A percentile compares a stretch with the other conserved stretches of the same genome.
Evolutionary conservation across 805 yeast species (phyloP).

Genomic region (Sugiyamaella boreocaroliniensis): DNA sequence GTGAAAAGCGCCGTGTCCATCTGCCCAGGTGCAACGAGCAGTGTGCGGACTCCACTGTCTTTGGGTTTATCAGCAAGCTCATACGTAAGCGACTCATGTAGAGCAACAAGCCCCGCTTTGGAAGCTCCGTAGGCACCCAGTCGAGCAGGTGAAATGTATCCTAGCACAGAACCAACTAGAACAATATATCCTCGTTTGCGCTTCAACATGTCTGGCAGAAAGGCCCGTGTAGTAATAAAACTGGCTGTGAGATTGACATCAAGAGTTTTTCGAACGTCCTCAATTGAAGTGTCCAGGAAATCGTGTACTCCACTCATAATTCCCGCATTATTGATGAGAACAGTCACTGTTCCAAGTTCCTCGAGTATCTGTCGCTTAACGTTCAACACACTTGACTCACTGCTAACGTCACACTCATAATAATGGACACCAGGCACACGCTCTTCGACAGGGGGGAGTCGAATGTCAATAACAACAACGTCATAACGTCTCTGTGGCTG

Average conservation of each 20-base stretch:
- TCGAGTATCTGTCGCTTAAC: slow-evolving; percentile 37
- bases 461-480: slow-evolving; percentile 63
- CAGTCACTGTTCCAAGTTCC: slow-evolving; percentile 54
- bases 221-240: slow-evolving; percentile 60
- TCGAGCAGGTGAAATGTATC: slow-evolving; percentile 77
- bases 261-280: slow-evolving; percentile 56
- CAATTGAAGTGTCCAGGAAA: slow-evolving; percentile 46
- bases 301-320: slow-evolving; percentile 48
- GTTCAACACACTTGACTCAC: slow-evolving; percentile 38
- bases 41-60: slow-evolving; percentile 42
- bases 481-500: slow-evolving; percentile 35
- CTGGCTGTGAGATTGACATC: slow-evolving; percentile 65
- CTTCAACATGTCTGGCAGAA: slow-evolving; percentile 65
- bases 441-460: slow-evolving; percentile 26
- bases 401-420: slow-evolving; percentile 65
- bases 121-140: slow-evolving; percentile 80
- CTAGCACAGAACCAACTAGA: slow-evolving; percentile 78
- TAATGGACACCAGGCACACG: slow-evolving; percentile 42
- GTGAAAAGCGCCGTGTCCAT: slow-evolving; percentile 67
- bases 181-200: slow-evolving; percentile 65
- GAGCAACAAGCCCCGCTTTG: slow-evolving; percentile 76
- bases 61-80: slow-evolving; percentile 42
- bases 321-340: slow-evolving; percentile 84
- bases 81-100: slow-evolving; percentile 73
- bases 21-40: slow-evolving; percentile 85